Percentiles rank a stretch among this genome's conserved stretches.
Conservation (phyloP, 148 eudicot species). For the Suaeda aralocaspica region DNA sequence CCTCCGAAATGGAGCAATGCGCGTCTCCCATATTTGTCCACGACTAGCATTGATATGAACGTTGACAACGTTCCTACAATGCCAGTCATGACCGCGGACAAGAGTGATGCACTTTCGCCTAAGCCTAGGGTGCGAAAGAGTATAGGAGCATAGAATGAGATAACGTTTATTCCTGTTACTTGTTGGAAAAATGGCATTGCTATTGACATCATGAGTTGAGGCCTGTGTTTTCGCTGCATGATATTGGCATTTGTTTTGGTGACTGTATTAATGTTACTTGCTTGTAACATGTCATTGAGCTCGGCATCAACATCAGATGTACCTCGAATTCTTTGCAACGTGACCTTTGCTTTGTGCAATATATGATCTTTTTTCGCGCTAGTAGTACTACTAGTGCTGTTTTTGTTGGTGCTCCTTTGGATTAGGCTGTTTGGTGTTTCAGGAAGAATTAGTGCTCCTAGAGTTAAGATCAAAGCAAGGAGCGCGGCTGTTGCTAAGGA, state of each 20-base stretch:
- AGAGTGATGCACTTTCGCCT: constrained; percentile 48
- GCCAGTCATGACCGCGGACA: constrained; percentile 38
- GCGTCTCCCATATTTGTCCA: constrained; percentile 43
- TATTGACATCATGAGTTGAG: constrained; percentile 52
- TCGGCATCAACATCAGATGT: constrained; percentile 26
- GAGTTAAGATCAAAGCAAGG: constrained; percentile 41
- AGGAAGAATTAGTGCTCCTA: constrained; percentile 51
- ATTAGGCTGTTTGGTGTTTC: constrained; percentile 68
- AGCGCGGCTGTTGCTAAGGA: constrained; percentile 42
- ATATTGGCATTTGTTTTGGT: constrained; percentile 22
- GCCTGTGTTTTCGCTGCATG: constrained; percentile 34
- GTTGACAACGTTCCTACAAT: constrained; percentile 35
- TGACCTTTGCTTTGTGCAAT: constrained; percentile 24
- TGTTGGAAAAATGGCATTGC: constrained; percentile 56
- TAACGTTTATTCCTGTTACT: constrained; percentile 51
- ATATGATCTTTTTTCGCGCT: not conserved
- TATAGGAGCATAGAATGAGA: constrained; percentile 51
- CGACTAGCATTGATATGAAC: constrained; percentile 36
- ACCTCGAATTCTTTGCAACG: constrained; percentile 47
- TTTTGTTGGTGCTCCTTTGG: constrained; percentile 29
- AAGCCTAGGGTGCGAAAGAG: constrained; percentile 48
- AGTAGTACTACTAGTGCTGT: not conserved
- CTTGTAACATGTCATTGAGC: constrained; percentile 20
- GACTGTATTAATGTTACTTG: constrained; percentile 7
- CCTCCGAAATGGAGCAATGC: constrained; percentile 40